Percentiles rank a stretch among this genome's conserved stretches.
phyloP scores from a whole-genome alignment of 2,329 filamentous ascomycete genomes.

The Raffaelea albimanens region DNA sequence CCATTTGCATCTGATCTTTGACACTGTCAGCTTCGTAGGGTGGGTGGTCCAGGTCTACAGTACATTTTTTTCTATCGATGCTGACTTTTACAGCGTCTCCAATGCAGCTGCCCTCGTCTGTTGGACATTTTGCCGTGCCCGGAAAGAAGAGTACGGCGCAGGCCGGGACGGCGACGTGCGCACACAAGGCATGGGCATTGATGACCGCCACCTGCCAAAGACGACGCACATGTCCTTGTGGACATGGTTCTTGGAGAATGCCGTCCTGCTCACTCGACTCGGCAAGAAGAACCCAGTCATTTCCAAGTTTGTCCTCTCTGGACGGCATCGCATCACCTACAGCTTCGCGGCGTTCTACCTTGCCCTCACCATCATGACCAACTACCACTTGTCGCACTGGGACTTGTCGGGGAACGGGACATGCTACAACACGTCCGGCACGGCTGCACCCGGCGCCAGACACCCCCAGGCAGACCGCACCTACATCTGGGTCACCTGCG shows the following conservation, averaged over 20 bases:
- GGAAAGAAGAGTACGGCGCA: slow-evolving; percentile 2
- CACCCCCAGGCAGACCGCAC: slow-evolving; percentile 19
- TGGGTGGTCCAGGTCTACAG: no score
- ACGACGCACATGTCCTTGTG: no score
- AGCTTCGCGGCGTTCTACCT: slow-evolving; percentile 11
- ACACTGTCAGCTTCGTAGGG: slow-evolving; percentile 23
- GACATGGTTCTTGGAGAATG: no score
- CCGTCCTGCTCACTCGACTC: no score
- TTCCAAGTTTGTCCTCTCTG: slow-evolving; percentile 4
- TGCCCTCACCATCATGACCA: slow-evolving; percentile 19
- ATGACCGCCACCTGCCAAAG: no score
- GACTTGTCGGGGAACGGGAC: slow-evolving; percentile 12
- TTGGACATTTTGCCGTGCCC: slow-evolving; percentile 14
- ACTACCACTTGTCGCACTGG: slow-evolving; percentile 12
- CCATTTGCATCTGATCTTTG: slow-evolving; percentile 23
- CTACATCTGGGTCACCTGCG: slow-evolving; percentile 15
- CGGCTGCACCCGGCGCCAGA: slow-evolving; percentile 8
- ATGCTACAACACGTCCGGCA: slow-evolving; percentile 18
- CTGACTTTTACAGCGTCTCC: slow-evolving; percentile 16
- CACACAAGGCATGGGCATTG: no score
- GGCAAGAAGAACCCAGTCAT: not conserved
- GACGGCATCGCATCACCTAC: slow-evolving; percentile 19
- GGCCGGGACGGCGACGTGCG: not conserved
- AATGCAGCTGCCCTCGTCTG: slow-evolving; percentile 22
- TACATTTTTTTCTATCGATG: no score